phyloP scores from a whole-genome alignment of 495 filamentous ascomycete species.

The Penicillium cinerascens region DNA sequence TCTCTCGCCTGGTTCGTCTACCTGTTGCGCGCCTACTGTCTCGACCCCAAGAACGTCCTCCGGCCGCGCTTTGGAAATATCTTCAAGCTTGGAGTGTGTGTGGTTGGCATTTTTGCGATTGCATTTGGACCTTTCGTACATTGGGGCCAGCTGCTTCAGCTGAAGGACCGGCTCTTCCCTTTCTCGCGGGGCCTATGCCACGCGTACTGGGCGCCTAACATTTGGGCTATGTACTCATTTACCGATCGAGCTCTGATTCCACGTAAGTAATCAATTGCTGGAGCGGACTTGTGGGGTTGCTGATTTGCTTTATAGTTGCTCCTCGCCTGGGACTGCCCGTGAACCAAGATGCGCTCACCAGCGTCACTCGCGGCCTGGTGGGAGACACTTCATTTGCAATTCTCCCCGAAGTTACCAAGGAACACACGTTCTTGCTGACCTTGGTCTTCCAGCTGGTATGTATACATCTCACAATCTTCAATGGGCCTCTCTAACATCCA shows the following conservation, averaged over 20 bases:
- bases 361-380: conserved; percentile 87
- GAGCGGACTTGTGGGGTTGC: conserved; percentile 5
- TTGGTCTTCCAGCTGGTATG: conserved; percentile 74
- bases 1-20: conserved; percentile 96
- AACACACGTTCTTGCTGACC: conserved; percentile 76
- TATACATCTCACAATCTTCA: not conserved
- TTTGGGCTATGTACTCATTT: conserved; percentile 98
- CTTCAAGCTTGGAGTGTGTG: conserved; percentile 73
- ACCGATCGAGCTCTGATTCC: conserved; percentile 76
- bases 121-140: conserved; percentile 89
- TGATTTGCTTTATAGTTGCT: conserved; percentile 55
- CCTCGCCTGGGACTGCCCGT: conserved; percentile 72
- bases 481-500: not conserved
- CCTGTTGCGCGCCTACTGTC: conserved; percentile 81
- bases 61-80: conserved; percentile 72
- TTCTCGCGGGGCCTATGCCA: conserved; percentile 93
- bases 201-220: conserved; percentile 97
- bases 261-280: conserved; percentile 45
- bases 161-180: conserved; percentile 82
- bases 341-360: conserved; percentile 70
- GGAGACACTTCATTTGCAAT: conserved; percentile 96
- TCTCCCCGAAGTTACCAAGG: conserved; percentile 78
- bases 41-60: conserved; percentile 74
- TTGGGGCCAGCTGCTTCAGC: conserved; percentile 82
- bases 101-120: conserved; percentile 68